These are phyloP conservation scores for Euphorbia tirucalli DNA, from an alignment of 345 rosid genomes.

Conservation along the genomic window DNA sequence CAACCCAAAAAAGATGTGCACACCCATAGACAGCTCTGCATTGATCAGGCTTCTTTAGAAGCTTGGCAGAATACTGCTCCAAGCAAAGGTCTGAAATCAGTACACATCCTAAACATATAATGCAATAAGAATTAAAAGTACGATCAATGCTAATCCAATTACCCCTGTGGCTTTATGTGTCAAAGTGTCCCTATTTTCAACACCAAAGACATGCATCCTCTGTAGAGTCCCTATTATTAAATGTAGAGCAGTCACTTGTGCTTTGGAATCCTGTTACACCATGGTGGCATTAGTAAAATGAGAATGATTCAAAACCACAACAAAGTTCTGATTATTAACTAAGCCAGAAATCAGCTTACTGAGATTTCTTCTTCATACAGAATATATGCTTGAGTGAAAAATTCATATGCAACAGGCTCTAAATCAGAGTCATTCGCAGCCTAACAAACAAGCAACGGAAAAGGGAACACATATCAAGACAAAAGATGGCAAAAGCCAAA, in stretches of 20 bases:
- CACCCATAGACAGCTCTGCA: constrained; percentile 97
- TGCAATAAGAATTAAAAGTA: background rate
- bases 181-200: constrained; percentile 95
- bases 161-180: constrained; percentile 99
- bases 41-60: constrained; percentile 96
- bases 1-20: constrained; percentile 95
- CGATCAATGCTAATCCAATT: constrained; percentile 23
- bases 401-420: constrained; percentile 96
- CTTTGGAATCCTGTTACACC: constrained; percentile 73
- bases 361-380: constrained; percentile 96
- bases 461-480: background rate
- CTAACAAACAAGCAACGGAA: constrained; percentile 29
- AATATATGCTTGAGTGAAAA: constrained; percentile 98
- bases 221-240: constrained; percentile 93
- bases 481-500: constrained; percentile 5
- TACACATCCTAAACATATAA: constrained; percentile 4
- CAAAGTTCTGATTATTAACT: background rate
- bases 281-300: background rate
- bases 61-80: constrained; percentile 92
- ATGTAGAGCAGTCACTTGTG: constrained; percentile 90
- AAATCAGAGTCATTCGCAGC: constrained; percentile 95
- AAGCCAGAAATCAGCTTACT: constrained; percentile 48
- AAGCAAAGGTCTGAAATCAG: constrained; percentile 27
- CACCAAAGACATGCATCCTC: constrained; percentile 97
- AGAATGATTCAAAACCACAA: background rate